Base-by-base conservation (phyloP, 2,329 filamentous ascomycete genomes). In the Fusarium albidum region DNA sequence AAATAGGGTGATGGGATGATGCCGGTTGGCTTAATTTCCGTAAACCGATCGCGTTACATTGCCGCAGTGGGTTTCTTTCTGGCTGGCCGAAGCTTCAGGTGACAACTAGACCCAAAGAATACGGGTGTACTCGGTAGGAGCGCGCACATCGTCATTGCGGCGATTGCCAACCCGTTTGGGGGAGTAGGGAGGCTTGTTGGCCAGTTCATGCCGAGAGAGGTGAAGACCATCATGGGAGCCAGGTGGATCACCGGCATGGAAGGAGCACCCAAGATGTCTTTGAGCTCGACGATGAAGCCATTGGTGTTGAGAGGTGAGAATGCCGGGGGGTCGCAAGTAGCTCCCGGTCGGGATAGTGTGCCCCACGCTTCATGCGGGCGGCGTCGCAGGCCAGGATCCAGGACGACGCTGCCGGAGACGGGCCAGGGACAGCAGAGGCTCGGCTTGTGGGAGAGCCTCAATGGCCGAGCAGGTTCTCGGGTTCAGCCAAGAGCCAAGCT, bases 41-140 rank as follows among this genome's bases (percentile, higher is more conserved):
- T 49, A 56, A 56, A 45, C 43, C 51, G 56, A 66, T 66, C 56
- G 59, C 42, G 56, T 66, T 57, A 57, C 59, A 63, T 61, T 54
- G 45, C 40, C 49, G 38, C 27, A 42, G 39, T 37, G 35, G 41
- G 45, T 29, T 46, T 49, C 18, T 46, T 49, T 14, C 34, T 37
- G 17, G 41, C 37, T 51, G 52, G 49, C 33, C 49, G 49, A 62
- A 39, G 49, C 45, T 55, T 55, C 33, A 51, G 37, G 45, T 48
- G 35, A 59, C 49, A 45, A 49, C 32, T 39, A 26, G 32, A 37
- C 32, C 41, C 44, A 34, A 55, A 51, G 34, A 40, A 41, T 35
- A 55, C 45, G 37, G 32, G 39, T 32, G 32, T 14, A 14, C 35
- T 45, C 31, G 17, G 33, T 31, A 37, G 41, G 34, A 46, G n/a